Evolutionary conservation across 2,329 filamentous ascomycete species (phyloP).

Genomic region (Graphium sp.): DNA sequence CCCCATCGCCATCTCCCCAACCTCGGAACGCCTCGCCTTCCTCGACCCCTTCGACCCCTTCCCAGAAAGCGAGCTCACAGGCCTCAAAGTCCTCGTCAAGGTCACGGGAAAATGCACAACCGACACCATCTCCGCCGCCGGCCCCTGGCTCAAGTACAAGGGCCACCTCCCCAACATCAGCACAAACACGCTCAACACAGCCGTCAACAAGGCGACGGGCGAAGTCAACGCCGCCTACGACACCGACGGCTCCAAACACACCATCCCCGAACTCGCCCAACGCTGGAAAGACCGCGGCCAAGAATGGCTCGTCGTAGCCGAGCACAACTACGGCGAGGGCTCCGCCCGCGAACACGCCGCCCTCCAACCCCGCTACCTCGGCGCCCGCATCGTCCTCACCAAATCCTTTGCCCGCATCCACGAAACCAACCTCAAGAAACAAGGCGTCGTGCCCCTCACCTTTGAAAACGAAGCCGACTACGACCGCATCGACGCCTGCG

Average conservation of each 20-base stretch:
- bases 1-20: slow-evolving; percentile 63
- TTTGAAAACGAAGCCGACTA: slow-evolving; percentile 84
- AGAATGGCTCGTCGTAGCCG: slow-evolving; percentile 87
- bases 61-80: slow-evolving; percentile 55
- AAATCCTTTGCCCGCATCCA: slow-evolving; percentile 88
- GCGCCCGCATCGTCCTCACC: slow-evolving; percentile 64
- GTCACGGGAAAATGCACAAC: slow-evolving; percentile 97
- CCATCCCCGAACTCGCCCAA: slow-evolving; percentile 76
- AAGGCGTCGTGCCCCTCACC: slow-evolving; percentile 87
- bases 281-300: slow-evolving; percentile 62
- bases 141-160: slow-evolving; percentile 98
- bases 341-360: slow-evolving; percentile 81
- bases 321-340: slow-evolving; percentile 94
- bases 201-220: slow-evolving; percentile 78
- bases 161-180: slow-evolving; percentile 96
- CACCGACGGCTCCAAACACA: slow-evolving; percentile 52
- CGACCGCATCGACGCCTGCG: slow-evolving; percentile 65
- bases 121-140: slow-evolving; percentile 93
- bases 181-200: slow-evolving; percentile 92
- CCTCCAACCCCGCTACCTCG: slow-evolving; percentile 79
- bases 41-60: slow-evolving; percentile 84
- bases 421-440: slow-evolving; percentile 94
- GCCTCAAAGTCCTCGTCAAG: slow-evolving; percentile 82
- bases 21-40: slow-evolving; percentile 77
- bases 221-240: slow-evolving; percentile 92